phyloP scores from a whole-genome alignment of 2,329 filamentous ascomycete genomes.

The Aspergillus pseudoviridinutans region DNA sequence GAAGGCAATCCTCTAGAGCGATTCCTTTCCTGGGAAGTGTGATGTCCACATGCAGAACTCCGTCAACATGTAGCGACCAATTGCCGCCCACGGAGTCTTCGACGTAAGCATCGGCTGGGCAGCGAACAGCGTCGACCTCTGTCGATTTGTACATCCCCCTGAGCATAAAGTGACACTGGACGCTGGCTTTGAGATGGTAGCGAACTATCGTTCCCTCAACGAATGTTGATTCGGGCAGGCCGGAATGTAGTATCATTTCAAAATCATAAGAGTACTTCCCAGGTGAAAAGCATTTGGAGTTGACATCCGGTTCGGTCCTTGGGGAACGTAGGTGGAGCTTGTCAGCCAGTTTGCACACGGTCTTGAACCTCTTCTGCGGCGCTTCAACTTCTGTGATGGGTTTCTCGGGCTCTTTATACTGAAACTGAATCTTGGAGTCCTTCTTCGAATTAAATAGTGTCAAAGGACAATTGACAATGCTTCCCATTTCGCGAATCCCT shows the following conservation, averaged over 20 bases:
- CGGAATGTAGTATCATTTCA: slow-evolving; percentile 12
- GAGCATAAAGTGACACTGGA: slow-evolving; percentile 3
- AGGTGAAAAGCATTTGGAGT: slow-evolving; percentile 2
- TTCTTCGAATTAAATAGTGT: background rate
- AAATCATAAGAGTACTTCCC: slow-evolving; percentile 11
- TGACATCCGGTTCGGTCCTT: background rate
- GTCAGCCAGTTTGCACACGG: background rate
- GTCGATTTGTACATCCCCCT: slow-evolving; percentile 1
- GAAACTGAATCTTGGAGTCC: background rate
- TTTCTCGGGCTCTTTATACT: background rate
- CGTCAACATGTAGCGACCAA: slow-evolving; percentile 1
- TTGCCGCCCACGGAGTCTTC: slow-evolving; percentile 10
- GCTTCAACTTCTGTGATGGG: background rate
- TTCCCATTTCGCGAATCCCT: slow-evolving; percentile 8
- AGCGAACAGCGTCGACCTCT: slow-evolving; percentile 9
- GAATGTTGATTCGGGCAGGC: slow-evolving; percentile 10
- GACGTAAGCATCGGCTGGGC: slow-evolving; percentile 10
- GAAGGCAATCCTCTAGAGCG: background rate
- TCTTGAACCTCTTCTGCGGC: background rate
- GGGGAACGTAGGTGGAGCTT: background rate
- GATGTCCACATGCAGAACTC: slow-evolving; percentile 7
- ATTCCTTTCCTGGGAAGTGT: slow-evolving; percentile 8
- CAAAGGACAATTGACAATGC: background rate
- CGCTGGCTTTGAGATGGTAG: slow-evolving; percentile 10
- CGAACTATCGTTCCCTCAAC: slow-evolving; percentile 9